Evolutionary conservation across 345 rosid genomes (phyloP), one percentile per base, ranked within the genome.

Genomic region (Noccaea bulbosa): DNA sequence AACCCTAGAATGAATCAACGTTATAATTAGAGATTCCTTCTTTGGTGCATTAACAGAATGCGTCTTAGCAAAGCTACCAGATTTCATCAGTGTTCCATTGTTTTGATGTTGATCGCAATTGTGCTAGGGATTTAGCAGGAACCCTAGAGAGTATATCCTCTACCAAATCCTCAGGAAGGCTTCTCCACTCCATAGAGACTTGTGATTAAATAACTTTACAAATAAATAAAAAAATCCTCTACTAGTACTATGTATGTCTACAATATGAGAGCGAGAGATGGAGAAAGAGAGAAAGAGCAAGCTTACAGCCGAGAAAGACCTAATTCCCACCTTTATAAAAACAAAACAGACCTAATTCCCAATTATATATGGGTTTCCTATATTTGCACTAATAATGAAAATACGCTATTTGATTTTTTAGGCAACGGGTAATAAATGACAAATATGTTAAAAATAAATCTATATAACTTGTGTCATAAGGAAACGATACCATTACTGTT

Each of bases 81-180:
- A 39, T 59, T 39, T 58, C 48, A 22, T 8, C 6, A 59, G 35
- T 11, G 11, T 40, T 43, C 64, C 64, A 59, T 7, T 40, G 48
- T 12, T 59, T 59, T 11, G 48, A 59, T 22, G 35, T 59, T 2
- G 48, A 40, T 59, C 33, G 64, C 3, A 59, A 59, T 40, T 6
- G 34, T 59, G 35, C 30, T 17, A 59, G 48, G 6, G 35, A 12
- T 59, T 59, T 59, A 11, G 48, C 35, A 1, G 64, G 48, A 22
- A 59, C 11, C 64, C 64, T 20, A 6, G 48, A 40, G 11, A 59
- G 8, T 11, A 59, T 22, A 3, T 40, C 34, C 35, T 59, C 64
- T 39, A 59, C 4, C 34, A 40, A 20, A 14, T 59, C 64, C 46
- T 1, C 48, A 2, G 64, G 64, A 59, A 59, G 64, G 7, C 30